Base-by-base conservation (phyloP, 108 stramenopile species). In the Pseudonitzschia pungens region DNA sequence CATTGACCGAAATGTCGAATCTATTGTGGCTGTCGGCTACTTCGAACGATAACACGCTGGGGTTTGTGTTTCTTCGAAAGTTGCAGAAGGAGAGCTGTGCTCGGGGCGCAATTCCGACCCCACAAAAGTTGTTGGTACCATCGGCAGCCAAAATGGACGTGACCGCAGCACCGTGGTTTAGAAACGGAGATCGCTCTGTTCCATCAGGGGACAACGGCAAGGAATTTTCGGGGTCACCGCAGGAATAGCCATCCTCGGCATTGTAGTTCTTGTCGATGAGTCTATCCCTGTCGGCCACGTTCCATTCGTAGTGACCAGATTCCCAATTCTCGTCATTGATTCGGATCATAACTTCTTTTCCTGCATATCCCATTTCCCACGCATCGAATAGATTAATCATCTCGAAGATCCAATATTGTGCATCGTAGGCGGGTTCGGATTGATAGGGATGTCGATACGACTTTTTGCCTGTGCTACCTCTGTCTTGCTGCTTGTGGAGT, bases 321-420 rank as follows among this genome's bases (percentile, higher is more conserved):
- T 32, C 42, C 40, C 40, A 41, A 32, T 55, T 40, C 33, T 52
- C 27, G 24, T 71, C 71, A 20, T 71, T 71, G 57, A 71, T 60
- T 60, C 72, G 62, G 28, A 73, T 15, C 36, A 45, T 45, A 32
- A 73, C 33, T 10, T 44, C 63, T 29, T 21, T 21, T 18, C 72
- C 72, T 20, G 72, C 65, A 40, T 32, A 40, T 1, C 72, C 72
- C 33, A 48, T 21, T 18, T 73, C 50, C 72, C 72, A 73, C 28
- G 64, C 72, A 11, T 18, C 29, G 21, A 22, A 21, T 0, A 73
- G 27, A 27, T 64, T 63, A 1, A 73, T 65, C 41, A 51, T 22
- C n/a, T 73, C 63, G 31, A 51, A 73, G n/a, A 65, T 65, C 63
- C 63, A 65, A 31, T 20, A 41, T 45, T 52, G 45, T n/a, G 12